Evolutionary conservation across 208 protist genomes (phyloP), one percentile per base, ranked within the genome.

Genomic region (Leishmania mexicana): DNA sequence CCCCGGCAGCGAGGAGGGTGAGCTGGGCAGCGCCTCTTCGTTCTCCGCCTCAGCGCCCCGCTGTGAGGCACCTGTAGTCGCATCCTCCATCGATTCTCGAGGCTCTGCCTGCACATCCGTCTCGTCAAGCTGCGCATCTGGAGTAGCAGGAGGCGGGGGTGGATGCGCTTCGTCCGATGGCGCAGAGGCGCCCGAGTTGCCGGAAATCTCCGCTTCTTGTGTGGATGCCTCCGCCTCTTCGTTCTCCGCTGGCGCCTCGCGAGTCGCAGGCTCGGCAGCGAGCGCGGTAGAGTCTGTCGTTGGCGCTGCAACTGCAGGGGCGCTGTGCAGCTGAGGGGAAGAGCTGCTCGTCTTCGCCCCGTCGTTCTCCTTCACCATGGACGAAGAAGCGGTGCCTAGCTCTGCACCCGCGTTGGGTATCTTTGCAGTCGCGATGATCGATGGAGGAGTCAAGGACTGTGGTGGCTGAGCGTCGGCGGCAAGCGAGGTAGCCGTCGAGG

Each of bases 371-470:
- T 74, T 51, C 70, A 35, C 45, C 13, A 38, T 51, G 24, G 45
- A 53, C 28, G 28, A 74, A 28, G 42, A 74, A 51, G 24, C 28
- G 28, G 47, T 51, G 28, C 24, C 13, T 13, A 31, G 45, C 31
- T 74, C 70, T 38, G 70, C 8, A 54, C 24, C 28, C 13, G 45
- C 45, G 70, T 74, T 54, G 28, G 24, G 8, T 74, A 45, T 38
- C 42, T 53, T 45, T 15, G 28, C 13, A 3, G 80, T 76, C 24
- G 80, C 28, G 19, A 45, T 38, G 58, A 71, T 58, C 54, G 75
- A 70, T 38, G 67, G 54, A 3, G 80, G 65, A 38, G 80, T 76
- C 58, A 80, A n/a, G 13, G 67, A 49, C n/a, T 67, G 78, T 21
- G 49, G 21, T 28, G 67, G 51, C 53, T 60, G 49, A 38, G 80